Evolutionary conservation across 148 eudicot species (phyloP).

Genomic region (Rheum nobile): DNA sequence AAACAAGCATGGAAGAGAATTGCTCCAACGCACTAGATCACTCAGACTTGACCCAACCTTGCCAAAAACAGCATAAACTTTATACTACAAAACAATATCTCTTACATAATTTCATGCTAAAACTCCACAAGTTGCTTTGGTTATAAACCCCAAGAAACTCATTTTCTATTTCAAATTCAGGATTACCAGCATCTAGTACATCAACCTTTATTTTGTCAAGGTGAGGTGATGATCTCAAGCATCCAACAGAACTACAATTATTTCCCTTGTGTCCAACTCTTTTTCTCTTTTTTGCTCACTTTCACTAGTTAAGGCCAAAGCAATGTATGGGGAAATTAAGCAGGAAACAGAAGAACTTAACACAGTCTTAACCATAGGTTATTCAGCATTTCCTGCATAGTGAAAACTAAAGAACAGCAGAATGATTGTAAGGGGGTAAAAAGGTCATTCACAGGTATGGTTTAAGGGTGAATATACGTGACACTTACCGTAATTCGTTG

Average conservation of each 20-base stretch:
- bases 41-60: not conserved
- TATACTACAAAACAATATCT: not conserved
- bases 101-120: not conserved
- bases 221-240: not conserved
- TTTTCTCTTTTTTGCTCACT: not conserved
- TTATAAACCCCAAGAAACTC: not conserved
- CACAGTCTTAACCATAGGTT: not conserved
- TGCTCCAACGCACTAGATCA: not conserved
- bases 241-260: not conserved
- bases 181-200: not conserved
- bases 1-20: not conserved
- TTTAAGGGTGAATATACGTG: not conserved
- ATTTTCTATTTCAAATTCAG: not conserved
- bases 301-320: not conserved
- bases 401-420: not conserved
- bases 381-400: not conserved
- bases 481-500: constrained; percentile 74
- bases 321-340: not conserved
- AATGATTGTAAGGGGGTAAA: not conserved
- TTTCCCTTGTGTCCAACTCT: not conserved
- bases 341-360: not conserved
- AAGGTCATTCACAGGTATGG: not conserved
- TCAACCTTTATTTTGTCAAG: not conserved
- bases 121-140: not conserved
- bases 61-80: not conserved